These are phyloP conservation scores for Lactarius akahatsu DNA, from an alignment of 768 basidiomycete genomes.

Conservation along the genomic window DNA sequence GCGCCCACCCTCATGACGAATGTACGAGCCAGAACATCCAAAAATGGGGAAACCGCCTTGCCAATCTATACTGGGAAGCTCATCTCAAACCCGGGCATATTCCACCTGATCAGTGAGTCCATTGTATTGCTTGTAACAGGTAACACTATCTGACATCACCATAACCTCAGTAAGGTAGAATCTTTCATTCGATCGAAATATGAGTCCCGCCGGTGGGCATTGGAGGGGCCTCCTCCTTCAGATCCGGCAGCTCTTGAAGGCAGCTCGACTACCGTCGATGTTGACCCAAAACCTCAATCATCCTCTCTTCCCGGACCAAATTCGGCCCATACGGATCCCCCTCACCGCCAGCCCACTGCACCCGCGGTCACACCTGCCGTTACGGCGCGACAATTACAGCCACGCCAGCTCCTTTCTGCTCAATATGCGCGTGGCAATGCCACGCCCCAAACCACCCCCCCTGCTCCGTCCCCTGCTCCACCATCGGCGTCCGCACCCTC, in stretches of 20 bases:
- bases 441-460: slow-evolving; percentile 9
- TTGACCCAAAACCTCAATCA: slow-evolving; percentile 28
- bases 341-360: slow-evolving; percentile 33
- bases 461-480: slow-evolving; percentile 18
- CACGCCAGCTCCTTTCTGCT: slow-evolving; percentile 55
- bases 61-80: slow-evolving; percentile 97
- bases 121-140: slow-evolving; percentile 5
- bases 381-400: slow-evolving; percentile 47
- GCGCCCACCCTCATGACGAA: neutral
- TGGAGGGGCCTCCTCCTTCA: slow-evolving; percentile 79
- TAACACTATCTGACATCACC: slow-evolving; percentile 1
- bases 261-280: slow-evolving; percentile 33
- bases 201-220: slow-evolving; percentile 89
- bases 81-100: slow-evolving; percentile 89
- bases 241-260: slow-evolving; percentile 80
- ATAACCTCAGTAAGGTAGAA: slow-evolving; percentile 83
- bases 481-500: slow-evolving; percentile 38
- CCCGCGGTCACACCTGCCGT: slow-evolving; percentile 29
- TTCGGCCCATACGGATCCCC: slow-evolving; percentile 33
- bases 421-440: slow-evolving; percentile 23
- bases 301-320: slow-evolving; percentile 23
- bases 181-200: slow-evolving; percentile 97
- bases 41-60: slow-evolving; percentile 92
- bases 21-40: slow-evolving; percentile 59
- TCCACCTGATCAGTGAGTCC: slow-evolving; percentile 89